Base-by-base conservation (phyloP, 1,284 basidiomycete species). In the Sphaerobolus stellatus region DNA sequence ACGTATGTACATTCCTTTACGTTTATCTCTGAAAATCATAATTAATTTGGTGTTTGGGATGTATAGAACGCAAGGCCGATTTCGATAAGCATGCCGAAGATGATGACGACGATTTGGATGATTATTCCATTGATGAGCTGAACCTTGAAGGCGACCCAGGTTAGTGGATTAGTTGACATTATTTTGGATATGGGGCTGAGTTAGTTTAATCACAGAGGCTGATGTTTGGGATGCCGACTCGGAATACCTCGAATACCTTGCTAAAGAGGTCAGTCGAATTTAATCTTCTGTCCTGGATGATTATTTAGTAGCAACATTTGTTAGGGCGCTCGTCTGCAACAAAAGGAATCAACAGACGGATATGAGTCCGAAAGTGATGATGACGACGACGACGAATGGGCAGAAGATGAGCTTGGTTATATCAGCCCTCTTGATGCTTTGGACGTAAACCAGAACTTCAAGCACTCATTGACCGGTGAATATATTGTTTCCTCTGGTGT, bases 161-260 rank as follows among this genome's bases (percentile, higher is more conserved):
- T 86, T 54, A 56, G 76, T 64, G 5, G 5, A 41, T 46, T 5
- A 28, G 22, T 45, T 52, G 29, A 25, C 16, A 24, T 28, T n/a
- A 13, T 11, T 50, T 16, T 24, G 2, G 4, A 28, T 6, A 38
- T 28, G 29, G 24, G 25, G 27, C 30, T 54, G 24, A 54, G 27
- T 22, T 28, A 56, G 59, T 56, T 38, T 58, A 59, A 38, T n/a
- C n/a, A 58, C 63, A 54, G 28, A 61, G 84, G 85, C 86, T 61
- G 89, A 91, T 65, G 88, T 92, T 16, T 91, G 87, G 85, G 90
- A 92, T 62, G 86, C 89, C 57, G 90, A 92, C 61, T 89, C 88
- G 3, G 86, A 84, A 2, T 91, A 91, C 65, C 75, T 91, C 48
- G 90, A 92, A 68, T 76, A 90, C 78, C 77, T 92, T 38, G 89